Percentiles rank a stretch among this genome's conserved stretches.
Conservation (phyloP, 2,329 filamentous ascomycete species). For the Colletotrichum eremochloae region DNA sequence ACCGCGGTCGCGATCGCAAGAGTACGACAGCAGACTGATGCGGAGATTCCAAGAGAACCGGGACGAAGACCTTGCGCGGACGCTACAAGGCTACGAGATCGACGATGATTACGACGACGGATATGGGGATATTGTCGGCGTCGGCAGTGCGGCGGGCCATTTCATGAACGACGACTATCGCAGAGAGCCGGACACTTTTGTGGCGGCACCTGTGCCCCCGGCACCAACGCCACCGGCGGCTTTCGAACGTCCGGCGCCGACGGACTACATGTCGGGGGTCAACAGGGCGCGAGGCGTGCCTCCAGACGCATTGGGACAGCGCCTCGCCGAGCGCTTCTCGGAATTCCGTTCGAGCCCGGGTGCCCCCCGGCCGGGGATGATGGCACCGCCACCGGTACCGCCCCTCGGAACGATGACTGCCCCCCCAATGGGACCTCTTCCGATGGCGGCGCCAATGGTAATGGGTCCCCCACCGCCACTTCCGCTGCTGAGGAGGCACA, state of each 20-base stretch:
- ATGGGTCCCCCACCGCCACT: conserved; percentile 45
- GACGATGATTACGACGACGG: conserved; percentile 53
- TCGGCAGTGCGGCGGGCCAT: conserved; percentile 67
- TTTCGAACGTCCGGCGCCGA: conserved; percentile 53
- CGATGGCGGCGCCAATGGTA: conserved; percentile 33
- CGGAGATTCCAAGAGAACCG: conserved; percentile 62
- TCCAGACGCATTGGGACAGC: conserved; percentile 61
- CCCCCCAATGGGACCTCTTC: conserved; percentile 23
- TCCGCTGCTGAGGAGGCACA: conserved; percentile 55
- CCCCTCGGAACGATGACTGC: conserved; percentile 44
- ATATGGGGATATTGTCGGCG: conserved; percentile 55
- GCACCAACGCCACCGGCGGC: conserved; percentile 48
- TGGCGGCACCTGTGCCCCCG: conserved; percentile 47
- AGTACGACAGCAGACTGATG: conserved; percentile 61
- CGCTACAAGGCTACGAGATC: conserved; percentile 53
- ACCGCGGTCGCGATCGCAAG: conserved; percentile 45
- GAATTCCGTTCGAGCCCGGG: conserved; percentile 55
- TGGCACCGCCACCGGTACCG: conserved; percentile 43
- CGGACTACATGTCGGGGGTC: conserved; percentile 60
- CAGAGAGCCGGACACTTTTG: conserved; percentile 52
- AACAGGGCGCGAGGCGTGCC: conserved; percentile 58
- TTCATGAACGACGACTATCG: conserved; percentile 73
- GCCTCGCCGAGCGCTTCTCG: conserved; percentile 64
- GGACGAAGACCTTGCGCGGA: conserved; percentile 58
- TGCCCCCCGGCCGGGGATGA: conserved; percentile 42